Conservation (phyloP, 805 yeast species). For the Starmerella bombi region DNA sequence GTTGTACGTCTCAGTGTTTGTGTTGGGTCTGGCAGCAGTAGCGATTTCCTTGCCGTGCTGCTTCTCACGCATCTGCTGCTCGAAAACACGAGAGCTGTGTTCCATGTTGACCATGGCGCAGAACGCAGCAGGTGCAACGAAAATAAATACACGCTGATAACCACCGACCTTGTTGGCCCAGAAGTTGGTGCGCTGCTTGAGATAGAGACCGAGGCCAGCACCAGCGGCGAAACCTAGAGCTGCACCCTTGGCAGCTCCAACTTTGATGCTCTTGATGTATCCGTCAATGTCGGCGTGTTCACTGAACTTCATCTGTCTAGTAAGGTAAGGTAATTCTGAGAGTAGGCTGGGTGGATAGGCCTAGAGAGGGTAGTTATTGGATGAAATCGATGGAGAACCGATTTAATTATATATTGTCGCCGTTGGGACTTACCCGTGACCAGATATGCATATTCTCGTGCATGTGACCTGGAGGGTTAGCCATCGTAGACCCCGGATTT, state of each 20-base stretch:
- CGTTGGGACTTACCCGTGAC: no score
- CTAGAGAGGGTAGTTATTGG: no score
- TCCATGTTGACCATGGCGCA: constrained; percentile 55
- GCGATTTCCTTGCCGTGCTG: constrained; percentile 10
- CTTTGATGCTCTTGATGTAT: constrained; percentile 43
- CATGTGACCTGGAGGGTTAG: no score
- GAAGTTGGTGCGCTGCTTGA: constrained; percentile 31
- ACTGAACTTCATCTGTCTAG: constrained; percentile 45
- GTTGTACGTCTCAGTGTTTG: constrained; percentile 2
- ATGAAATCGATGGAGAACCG: no score
- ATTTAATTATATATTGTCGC: no score
- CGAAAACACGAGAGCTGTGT: constrained; percentile 54
- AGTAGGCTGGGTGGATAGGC: no score
- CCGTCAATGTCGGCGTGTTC: constrained; percentile 53
- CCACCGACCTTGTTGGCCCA: constrained; percentile 20
- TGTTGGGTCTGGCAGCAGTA: background rate
- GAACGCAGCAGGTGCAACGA: constrained; percentile 54
- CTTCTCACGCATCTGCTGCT: constrained; percentile 42
- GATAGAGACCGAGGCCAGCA: constrained; percentile 35
- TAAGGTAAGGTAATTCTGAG: no score
- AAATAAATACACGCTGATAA: constrained; percentile 41
- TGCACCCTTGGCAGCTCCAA: constrained; percentile 50
- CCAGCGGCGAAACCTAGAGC: constrained; percentile 46
- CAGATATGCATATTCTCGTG: no score
- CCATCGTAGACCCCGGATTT: no score